Conservation (phyloP, 2,329 filamentous ascomycete genomes). For the Colletotrichum shisoi region DNA sequence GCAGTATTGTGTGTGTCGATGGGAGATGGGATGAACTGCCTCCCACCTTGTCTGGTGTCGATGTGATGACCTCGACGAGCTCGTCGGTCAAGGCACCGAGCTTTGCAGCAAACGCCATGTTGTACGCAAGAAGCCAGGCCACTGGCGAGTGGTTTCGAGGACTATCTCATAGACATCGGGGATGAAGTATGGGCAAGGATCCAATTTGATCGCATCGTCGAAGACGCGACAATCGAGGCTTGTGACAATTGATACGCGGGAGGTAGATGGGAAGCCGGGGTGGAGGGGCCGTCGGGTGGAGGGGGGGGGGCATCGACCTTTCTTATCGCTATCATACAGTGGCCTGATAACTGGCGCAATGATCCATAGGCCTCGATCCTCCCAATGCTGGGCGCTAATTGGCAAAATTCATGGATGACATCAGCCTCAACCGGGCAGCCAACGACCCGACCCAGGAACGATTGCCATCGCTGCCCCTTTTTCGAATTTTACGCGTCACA, state of each 20-base stretch:
- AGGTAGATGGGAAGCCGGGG: slow-evolving; percentile 1
- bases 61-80: slow-evolving; percentile 71
- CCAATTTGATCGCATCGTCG: not conserved
- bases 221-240: slow-evolving; percentile 13
- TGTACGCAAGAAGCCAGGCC: slow-evolving; percentile 6
- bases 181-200: slow-evolving; percentile 4
- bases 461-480: slow-evolving; percentile 34
- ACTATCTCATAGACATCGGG: slow-evolving; percentile 7
- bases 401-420: slow-evolving; percentile 38
- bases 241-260: slow-evolving; percentile 11
- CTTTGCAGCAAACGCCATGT: slow-evolving; percentile 75
- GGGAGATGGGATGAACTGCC: slow-evolving; percentile 21
- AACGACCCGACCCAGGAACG: slow-evolving; percentile 23
- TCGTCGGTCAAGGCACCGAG: slow-evolving; percentile 73
- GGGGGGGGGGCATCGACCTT: slow-evolving; percentile 11
- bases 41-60: slow-evolving; percentile 61
- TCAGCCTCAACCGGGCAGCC: slow-evolving; percentile 33
- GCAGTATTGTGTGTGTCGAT: slow-evolving; percentile 18
- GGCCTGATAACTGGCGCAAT: slow-evolving; percentile 24
- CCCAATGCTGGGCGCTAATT: slow-evolving; percentile 29
- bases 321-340: slow-evolving; percentile 33
- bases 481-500: slow-evolving; percentile 35
- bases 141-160: not conserved
- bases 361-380: slow-evolving; percentile 22
- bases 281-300: slow-evolving; percentile 9